Percentiles rank a stretch among this genome's conserved stretches.
phyloP scores from a whole-genome alignment of 108 stramenopile species.

The Fistulifera pelliculosa region DNA sequence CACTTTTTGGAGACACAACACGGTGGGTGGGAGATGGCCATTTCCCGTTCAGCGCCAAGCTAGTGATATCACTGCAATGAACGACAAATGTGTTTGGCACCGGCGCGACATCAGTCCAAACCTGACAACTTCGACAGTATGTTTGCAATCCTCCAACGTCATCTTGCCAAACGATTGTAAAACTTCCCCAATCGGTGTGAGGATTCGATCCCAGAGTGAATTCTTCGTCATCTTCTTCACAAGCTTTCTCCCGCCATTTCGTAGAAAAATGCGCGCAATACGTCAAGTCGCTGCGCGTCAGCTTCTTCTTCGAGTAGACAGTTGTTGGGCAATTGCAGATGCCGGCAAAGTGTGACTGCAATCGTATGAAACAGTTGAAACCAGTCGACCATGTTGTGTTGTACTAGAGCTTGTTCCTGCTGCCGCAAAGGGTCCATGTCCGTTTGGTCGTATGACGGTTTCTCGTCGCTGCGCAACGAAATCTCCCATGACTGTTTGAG shows the following conservation, averaged over 20 bases:
- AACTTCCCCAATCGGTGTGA: slow-evolving; percentile 75
- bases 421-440: neutral
- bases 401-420: neutral
- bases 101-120: slow-evolving; percentile 48
- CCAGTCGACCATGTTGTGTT: slow-evolving; percentile 2
- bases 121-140: slow-evolving; percentile 51
- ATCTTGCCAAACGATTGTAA: slow-evolving; percentile 85
- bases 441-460: no score
- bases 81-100: neutral
- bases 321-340: slow-evolving; percentile 5
- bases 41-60: neutral
- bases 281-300: neutral
- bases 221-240: slow-evolving; percentile 1
- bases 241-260: neutral
- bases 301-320: neutral
- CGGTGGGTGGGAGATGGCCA: slow-evolving; percentile 28
- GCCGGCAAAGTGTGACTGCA: neutral
- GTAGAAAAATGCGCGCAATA: slow-evolving; percentile 14
- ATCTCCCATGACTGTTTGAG: no score
- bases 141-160: slow-evolving; percentile 67
- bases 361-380: slow-evolving; percentile 4
- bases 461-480: no score
- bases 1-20: slow-evolving; percentile 18
- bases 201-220: slow-evolving; percentile 51
- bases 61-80: neutral